Evolutionary conservation across 2,329 filamentous ascomycete species (phyloP).

Genomic region (Paecilomyces variotii): DNA sequence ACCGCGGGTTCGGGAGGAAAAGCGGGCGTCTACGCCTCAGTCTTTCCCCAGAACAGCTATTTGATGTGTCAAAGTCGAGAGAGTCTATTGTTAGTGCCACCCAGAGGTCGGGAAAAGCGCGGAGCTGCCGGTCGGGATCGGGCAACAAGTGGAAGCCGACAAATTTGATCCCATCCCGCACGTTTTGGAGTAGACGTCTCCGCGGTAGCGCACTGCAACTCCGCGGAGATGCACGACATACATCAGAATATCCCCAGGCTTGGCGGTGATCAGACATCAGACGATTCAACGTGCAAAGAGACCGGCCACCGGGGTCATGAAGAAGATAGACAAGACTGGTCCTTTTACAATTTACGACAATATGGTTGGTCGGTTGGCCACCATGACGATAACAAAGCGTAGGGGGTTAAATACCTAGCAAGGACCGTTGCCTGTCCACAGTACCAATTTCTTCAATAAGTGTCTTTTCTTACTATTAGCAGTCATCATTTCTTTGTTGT

Average conservation of each 20-base stretch:
- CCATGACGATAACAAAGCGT: neutral
- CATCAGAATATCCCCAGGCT: neutral
- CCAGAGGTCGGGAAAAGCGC: neutral
- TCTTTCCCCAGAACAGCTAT: neutral
- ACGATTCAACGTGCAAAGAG: neutral
- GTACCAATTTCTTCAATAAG: neutral
- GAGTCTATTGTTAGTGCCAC: neutral
- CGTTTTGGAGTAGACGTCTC: neutral
- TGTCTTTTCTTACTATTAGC: neutral
- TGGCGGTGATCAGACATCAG: neutral
- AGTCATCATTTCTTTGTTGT: neutral
- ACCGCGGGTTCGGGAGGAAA: neutral
- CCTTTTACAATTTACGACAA: neutral
- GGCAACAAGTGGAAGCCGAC: neutral
- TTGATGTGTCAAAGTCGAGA: neutral
- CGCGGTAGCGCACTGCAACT: neutral
- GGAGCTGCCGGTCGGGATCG: neutral
- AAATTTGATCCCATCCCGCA: neutral
- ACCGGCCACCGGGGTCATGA: neutral
- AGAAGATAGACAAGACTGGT: neutral
- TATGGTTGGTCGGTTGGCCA: neutral
- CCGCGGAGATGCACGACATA: neutral
- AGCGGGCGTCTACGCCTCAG: neutral
- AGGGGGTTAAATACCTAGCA: neutral
- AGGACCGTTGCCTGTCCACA: neutral